Conservation (phyloP, 2,329 filamentous ascomycete genomes). For the Pseudohalonectria lignicola region DNA sequence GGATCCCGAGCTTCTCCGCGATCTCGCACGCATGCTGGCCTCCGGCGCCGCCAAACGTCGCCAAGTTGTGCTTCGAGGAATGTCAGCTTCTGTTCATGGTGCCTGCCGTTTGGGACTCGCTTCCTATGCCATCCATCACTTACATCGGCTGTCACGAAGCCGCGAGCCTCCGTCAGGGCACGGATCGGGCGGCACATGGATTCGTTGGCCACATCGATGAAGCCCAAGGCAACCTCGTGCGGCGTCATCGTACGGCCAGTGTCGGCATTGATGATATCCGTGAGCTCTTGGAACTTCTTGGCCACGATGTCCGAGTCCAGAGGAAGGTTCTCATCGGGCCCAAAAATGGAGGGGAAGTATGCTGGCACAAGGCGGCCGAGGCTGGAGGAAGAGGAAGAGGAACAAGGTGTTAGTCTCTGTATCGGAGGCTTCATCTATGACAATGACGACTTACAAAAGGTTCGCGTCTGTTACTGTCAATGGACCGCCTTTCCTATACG, state of each 20-base stretch:
- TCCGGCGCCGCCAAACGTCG: conserved; percentile 85
- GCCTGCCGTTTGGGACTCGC: no score
- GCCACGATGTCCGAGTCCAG: conserved; percentile 68
- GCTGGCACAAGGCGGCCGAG: conserved; percentile 76
- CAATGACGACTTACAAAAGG: no score
- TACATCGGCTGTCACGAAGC: conserved; percentile 84
- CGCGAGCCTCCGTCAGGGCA: conserved; percentile 83
- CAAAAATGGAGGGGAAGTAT: conserved; percentile 94
- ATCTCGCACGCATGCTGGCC: conserved; percentile 79
- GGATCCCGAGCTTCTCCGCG: conserved; percentile 72
- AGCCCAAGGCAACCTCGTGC: conserved; percentile 83
- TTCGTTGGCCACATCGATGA: conserved; percentile 83
- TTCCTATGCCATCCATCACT: no score
- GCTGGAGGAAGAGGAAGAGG: no score
- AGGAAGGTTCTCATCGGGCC: conserved; percentile 73
- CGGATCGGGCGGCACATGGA: conserved; percentile 86
- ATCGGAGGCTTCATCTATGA: no score
- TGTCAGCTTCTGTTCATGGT: no score
- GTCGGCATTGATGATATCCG: conserved; percentile 69
- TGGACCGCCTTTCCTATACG: conserved; percentile 82
- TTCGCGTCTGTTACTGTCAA: conserved; percentile 93
- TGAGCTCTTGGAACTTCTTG: conserved; percentile 63
- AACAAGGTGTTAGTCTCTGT: no score
- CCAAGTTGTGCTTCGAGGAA: conserved; percentile 80
- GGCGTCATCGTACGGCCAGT: conserved; percentile 59